Conservation (phyloP, 306 rosid species). For the Alnus glutinosa region DNA sequence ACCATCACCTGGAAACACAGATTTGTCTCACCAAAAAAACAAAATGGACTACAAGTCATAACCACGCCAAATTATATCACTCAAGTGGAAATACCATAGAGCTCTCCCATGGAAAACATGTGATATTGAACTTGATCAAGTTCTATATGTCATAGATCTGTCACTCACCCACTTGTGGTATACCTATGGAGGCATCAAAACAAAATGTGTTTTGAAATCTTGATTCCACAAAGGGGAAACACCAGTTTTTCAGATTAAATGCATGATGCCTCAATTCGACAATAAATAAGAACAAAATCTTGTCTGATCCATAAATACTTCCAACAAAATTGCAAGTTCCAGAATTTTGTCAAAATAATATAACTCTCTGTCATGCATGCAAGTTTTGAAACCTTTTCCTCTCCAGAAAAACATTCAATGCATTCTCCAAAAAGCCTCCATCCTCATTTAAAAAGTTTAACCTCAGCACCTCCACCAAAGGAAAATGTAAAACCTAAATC, state of each 20-base stretch:
- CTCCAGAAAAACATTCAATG: conserved; percentile 30
- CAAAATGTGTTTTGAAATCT: neutral
- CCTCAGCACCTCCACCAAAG: conserved; percentile 34
- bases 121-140: conserved; percentile 8
- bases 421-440: conserved; percentile 43
- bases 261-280: neutral
- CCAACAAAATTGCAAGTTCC: conserved; percentile 25
- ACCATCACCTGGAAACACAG: conserved; percentile 5
- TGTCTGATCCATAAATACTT: conserved; percentile 22
- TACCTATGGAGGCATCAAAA: neutral
- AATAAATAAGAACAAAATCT: conserved; percentile 4
- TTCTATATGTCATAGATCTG: neutral
- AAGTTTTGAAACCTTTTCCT: conserved; percentile 25
- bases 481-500: conserved; percentile 39
- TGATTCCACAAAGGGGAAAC: conserved; percentile 10
- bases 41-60: neutral
- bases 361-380: conserved; percentile 34
- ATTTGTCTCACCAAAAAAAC: conserved; percentile 1
- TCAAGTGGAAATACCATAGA: neutral
- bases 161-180: conserved; percentile 13
- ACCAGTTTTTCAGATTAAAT: neutral
- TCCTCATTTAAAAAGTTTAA: conserved; percentile 29
- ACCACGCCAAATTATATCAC: neutral
- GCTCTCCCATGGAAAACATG: neutral
- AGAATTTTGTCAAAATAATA: conserved; percentile 21